Base-by-base conservation (phyloP, 129 eudicot species). In the Lactuca saligna region DNA sequence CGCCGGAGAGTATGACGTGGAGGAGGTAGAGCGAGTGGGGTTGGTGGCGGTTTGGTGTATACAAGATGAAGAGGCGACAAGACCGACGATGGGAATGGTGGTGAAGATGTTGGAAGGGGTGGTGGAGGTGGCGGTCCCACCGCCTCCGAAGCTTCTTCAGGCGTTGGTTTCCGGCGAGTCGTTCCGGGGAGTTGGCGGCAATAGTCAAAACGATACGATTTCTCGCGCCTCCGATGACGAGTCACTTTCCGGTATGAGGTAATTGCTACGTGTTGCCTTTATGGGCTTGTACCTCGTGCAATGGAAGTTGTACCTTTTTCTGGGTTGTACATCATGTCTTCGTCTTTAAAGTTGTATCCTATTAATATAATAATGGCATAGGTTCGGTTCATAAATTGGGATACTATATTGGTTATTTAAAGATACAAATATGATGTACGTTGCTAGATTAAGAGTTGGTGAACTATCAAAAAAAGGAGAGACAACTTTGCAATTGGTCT, bases 21-120 rank as follows among this genome's bases (percentile, higher is more conserved):
- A 41, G 63, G 95, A 91, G 83, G 98, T 85, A 2, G 84, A 32
- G 75, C 76, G 97, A 13, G 70, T 88, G 17, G 97, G 96, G 35
- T 60, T 86, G 78, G 86, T 86, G 55, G 98, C 96, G 3, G 81
- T 91, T 8, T 91, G 98, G 98, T 91, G 98, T 51, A 88, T 91
- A 72, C 98, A 91, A 57, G 98, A 88, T 29, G 98, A 88, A 46
- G 98, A 91, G 70, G 81, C 46, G 6, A 68, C 49, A 25, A 86
- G 98, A 73, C 98, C 98, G 25, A 71, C 95, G 4, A 91, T 91
- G 98, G 98, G 98, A 65, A 73, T 75, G 96, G 98, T 91, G 83
- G 96, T 91, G 79, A 88, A 88, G 76, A 88, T 86, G 96, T 76
- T 91, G 83, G 96, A 88, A 79, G 98, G 96, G 50, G 89, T 91